Conservation (phyloP, 2,329 filamentous ascomycete species). For the Lasiodiplodia sp. region DNA sequence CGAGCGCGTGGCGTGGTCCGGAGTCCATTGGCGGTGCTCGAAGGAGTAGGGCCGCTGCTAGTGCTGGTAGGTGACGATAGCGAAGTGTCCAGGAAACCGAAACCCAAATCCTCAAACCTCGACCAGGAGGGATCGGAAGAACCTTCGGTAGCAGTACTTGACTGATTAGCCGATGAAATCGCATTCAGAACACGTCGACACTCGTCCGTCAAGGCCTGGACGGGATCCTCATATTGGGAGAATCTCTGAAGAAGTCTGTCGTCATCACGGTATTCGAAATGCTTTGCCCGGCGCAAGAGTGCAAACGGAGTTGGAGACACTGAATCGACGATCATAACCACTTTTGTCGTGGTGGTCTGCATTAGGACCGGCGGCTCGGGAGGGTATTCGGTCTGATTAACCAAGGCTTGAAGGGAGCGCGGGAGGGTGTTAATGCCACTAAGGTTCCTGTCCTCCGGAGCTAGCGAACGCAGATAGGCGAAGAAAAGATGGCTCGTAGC, state of each 20-base stretch:
- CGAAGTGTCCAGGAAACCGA: conserved; percentile 74
- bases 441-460: conserved; percentile 76
- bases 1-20: conserved; percentile 72
- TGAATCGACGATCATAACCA: conserved; percentile 95
- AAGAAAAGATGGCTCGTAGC: conserved; percentile 98
- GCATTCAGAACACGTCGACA: conserved; percentile 88
- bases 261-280: conserved; percentile 94
- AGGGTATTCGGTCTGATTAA: conserved; percentile 94
- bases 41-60: conserved; percentile 37
- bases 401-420: conserved; percentile 86
- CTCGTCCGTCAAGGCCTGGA: conserved; percentile 89
- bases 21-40: conserved; percentile 55
- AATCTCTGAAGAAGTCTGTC: conserved; percentile 86
- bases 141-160: conserved; percentile 62
- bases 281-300: conserved; percentile 85
- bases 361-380: conserved; percentile 79
- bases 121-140: conserved; percentile 87
- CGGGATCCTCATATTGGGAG: conserved; percentile 86
- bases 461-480: conserved; percentile 88
- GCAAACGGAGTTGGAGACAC: conserved; percentile 96
- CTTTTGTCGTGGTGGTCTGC: conserved; percentile 81
- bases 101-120: conserved; percentile 93
- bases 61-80: conserved; percentile 32
- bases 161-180: conserved; percentile 89
- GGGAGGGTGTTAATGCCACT: conserved; percentile 86